Base-by-base conservation (phyloP, 257 asterid species). In the Primulina tabacum region DNA sequence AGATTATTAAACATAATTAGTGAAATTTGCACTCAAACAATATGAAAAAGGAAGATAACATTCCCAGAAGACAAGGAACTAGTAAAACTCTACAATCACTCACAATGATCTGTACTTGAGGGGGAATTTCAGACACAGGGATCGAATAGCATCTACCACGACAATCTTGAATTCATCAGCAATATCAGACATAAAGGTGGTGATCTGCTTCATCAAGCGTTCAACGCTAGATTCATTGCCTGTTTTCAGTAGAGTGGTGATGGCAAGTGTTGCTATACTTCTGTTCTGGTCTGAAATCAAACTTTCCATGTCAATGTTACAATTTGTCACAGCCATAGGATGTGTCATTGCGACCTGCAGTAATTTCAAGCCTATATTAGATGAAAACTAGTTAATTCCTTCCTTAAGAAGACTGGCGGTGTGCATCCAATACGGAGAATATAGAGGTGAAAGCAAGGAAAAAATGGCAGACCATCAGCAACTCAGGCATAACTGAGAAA, bases 161-260 rank as follows among this genome's bases (percentile, higher is more conserved):
- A 92, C 98, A 80, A 92, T 89, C 85, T 92, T 89, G 85, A 92
- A 89, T 81, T 92, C 98, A 75, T 92, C 98, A 43, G 98, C 98
- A 78, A 92, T 92, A 75, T 92, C 98, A 50, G 98, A 92, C 98
- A 92, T 92, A 74, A 92, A 92, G 68, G 82, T 89, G 28, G 98
- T 92, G 74, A 92, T 92, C 74, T 92, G 98, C 77, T 92, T 92
- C 96, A 89, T 92, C 78, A 92, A 80, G 32, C 98, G 96, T 64
- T 92, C 98, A 71, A 92, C 86, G 75, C 98, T 92, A 18, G 98
- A 89, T 73, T 92, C 98, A 55, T 88, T 92, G 76, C 98, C 96
- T 24, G 98, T 92, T 84, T 92, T 92, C 68, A 92, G 94, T 65
- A 92, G 84, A 32, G 98, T 92, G 76, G 96, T 92, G 69, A 92